Percentiles rank a stretch among this genome's conserved stretches.
Conservation (phyloP, 441 rosid species). For the Erysimum pusillum region DNA sequence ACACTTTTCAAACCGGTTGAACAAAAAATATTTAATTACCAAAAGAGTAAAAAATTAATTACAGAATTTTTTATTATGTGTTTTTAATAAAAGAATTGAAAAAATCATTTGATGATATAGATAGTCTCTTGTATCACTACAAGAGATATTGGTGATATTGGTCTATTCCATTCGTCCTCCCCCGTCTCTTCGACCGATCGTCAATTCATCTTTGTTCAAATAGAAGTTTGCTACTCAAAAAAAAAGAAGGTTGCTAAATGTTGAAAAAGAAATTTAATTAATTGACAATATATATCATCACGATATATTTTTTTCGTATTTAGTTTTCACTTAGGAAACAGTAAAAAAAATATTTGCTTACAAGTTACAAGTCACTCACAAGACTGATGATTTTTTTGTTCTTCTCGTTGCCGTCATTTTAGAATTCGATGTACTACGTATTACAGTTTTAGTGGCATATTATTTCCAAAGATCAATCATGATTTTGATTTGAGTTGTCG, state of each 20-base stretch:
- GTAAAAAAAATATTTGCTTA: neutral
- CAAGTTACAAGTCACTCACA: neutral
- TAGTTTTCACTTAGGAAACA: neutral
- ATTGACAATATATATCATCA: neutral
- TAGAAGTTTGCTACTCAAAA: neutral
- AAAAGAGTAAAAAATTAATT: too few species aligned
- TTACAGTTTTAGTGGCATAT: neutral
- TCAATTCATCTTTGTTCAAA: too few species aligned
- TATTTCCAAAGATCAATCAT: constrained; percentile 8
- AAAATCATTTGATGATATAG: too few species aligned
- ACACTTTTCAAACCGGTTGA: neutral
- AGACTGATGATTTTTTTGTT: neutral
- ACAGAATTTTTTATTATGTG: too few species aligned
- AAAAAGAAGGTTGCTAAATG: neutral
- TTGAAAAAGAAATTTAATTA: neutral
- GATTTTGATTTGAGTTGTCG: neutral
- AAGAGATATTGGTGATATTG: too few species aligned
- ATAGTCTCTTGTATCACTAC: neutral
- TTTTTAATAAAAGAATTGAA: too few species aligned
- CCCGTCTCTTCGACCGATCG: too few species aligned
- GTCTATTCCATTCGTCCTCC: too few species aligned
- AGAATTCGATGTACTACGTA: neutral
- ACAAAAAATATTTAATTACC: neutral
- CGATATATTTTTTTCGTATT: neutral
- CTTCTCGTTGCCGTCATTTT: neutral